These are phyloP conservation scores for Ziziphus jujuba DNA, from an alignment of 306 rosid species.

Conservation along the genomic window DNA sequence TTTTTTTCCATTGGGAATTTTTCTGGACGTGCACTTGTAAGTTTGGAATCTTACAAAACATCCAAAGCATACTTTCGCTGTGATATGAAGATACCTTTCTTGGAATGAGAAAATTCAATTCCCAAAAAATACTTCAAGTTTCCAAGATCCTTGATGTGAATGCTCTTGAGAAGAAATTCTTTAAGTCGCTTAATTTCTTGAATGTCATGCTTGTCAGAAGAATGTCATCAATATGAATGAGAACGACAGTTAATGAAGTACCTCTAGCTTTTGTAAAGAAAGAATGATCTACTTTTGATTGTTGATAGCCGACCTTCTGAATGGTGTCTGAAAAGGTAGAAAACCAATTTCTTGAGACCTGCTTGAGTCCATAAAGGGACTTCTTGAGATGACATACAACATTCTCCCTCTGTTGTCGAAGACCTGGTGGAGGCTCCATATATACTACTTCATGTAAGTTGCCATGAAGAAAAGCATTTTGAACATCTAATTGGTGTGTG, in stretches of 20 bases:
- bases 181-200: too few relatives aligned
- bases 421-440: neutral
- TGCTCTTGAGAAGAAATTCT: too few relatives aligned
- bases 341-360: neutral
- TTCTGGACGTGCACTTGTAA: too few relatives aligned
- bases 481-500: neutral
- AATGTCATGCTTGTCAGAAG: too few relatives aligned
- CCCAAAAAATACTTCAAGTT: too few relatives aligned
- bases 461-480: neutral
- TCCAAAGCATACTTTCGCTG: too few relatives aligned
- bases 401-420: neutral
- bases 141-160: too few relatives aligned
- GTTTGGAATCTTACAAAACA: too few relatives aligned
- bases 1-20: neutral
- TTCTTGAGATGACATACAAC: neutral
- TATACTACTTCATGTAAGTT: neutral
- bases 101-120: too few relatives aligned
- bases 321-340: neutral
- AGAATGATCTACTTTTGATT: neutral
- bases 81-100: too few relatives aligned
- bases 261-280: neutral
- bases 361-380: neutral
- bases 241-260: too few relatives aligned
- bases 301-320: neutral
- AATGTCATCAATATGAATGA: too few relatives aligned